Evolutionary conservation across 1,284 basidiomycete species (phyloP).

Genomic region (Apiotrichum sp.): DNA sequence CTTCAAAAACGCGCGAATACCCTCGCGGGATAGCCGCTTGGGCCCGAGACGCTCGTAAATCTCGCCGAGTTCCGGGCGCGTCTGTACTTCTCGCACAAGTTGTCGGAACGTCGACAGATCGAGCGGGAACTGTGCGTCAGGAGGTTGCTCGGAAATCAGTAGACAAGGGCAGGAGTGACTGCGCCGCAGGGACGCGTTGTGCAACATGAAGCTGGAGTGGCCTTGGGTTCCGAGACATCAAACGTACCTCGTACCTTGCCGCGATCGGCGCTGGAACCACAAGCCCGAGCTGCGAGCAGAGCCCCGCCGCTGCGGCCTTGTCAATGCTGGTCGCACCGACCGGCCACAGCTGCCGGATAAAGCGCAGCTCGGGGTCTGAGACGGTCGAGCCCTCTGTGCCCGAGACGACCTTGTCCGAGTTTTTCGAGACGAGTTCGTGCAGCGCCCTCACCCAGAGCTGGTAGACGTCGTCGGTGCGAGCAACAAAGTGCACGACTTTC

Average conservation of each 20-base stretch:
- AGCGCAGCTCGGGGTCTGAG: constrained; percentile 40
- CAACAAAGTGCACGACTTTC: constrained; percentile 87
- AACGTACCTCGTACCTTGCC: constrained; percentile 8
- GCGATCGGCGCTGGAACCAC: constrained; percentile 4
- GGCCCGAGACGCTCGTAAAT: constrained; percentile 51
- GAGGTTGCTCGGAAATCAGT: no score
- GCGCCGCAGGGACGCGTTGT: no score
- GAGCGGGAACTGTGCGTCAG: constrained; percentile 47
- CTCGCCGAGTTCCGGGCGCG: constrained; percentile 68
- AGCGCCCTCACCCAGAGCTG: constrained; percentile 51
- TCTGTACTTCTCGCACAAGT: constrained; percentile 79
- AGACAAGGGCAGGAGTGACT: no score
- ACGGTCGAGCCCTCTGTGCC: constrained; percentile 27
- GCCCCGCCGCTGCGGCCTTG: constrained; percentile 49
- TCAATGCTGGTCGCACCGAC: constrained; percentile 30
- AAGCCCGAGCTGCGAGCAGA: constrained; percentile 59
- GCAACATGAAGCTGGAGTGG: no score
- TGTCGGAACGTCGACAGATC: constrained; percentile 77
- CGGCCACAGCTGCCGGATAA: constrained; percentile 44
- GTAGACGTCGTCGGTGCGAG: constrained; percentile 64
- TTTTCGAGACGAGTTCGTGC: constrained; percentile 42
- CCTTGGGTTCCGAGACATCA: no score
- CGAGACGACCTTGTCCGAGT: constrained; percentile 30
- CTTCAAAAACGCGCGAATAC: constrained; percentile 63
- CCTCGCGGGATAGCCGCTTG: constrained; percentile 40